phyloP scores from a whole-genome alignment of 768 basidiomycete genomes.

The Suillus tomentosus region DNA sequence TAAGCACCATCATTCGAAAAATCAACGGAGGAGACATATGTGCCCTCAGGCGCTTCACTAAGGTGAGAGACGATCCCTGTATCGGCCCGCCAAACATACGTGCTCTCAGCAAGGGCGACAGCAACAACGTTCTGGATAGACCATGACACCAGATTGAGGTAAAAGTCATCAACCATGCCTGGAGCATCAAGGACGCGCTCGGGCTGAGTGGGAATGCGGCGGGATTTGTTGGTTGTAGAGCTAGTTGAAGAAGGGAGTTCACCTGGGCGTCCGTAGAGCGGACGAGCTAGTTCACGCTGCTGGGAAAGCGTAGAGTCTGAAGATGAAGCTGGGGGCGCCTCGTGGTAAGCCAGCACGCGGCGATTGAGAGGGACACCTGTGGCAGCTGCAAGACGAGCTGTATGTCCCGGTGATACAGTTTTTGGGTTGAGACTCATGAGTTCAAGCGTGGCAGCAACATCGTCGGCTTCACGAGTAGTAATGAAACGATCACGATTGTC shows the following conservation, averaged over 20 bases:
- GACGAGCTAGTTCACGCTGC: slow-evolving; percentile 76
- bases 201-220: slow-evolving; percentile 84
- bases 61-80: slow-evolving; percentile 81
- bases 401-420: slow-evolving; percentile 71
- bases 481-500: slow-evolving; percentile 71
- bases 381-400: slow-evolving; percentile 74
- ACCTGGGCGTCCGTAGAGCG: slow-evolving; percentile 71
- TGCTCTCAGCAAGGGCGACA: slow-evolving; percentile 83
- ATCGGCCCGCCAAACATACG: slow-evolving; percentile 95
- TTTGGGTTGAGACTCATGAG: slow-evolving; percentile 59
- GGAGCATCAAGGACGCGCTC: slow-evolving; percentile 96
- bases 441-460: slow-evolving; percentile 67
- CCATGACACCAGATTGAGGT: slow-evolving; percentile 94
- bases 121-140: slow-evolving; percentile 83
- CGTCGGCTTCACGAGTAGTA: slow-evolving; percentile 54
- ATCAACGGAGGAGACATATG: slow-evolving; percentile 75
- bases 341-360: slow-evolving; percentile 87
- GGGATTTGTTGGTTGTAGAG: slow-evolving; percentile 64
- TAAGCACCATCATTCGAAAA: slow-evolving; percentile 82
- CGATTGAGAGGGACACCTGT: slow-evolving; percentile 76
- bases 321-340: slow-evolving; percentile 77
- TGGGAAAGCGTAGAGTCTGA: slow-evolving; percentile 74
- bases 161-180: slow-evolving; percentile 93
- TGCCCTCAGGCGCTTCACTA: slow-evolving; percentile 72
- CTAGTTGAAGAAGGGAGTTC: slow-evolving; percentile 66